Conservation (phyloP, 78 protist genomes). For the Isochrysis galbana region DNA sequence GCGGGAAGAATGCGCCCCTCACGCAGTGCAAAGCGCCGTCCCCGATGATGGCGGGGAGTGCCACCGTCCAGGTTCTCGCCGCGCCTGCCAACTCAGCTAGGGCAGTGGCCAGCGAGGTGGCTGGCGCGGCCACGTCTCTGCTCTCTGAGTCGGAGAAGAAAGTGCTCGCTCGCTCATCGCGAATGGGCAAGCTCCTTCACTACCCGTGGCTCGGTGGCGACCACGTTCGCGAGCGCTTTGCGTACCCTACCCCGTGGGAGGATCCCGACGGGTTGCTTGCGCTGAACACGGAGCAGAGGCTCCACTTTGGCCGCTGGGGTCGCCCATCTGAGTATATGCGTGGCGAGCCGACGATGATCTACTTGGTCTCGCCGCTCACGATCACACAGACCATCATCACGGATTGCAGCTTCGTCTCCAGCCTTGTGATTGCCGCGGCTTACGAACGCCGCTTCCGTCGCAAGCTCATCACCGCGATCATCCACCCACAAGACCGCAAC, state of each 20-base stretch:
- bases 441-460: slow-evolving; percentile 26
- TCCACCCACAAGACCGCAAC: slow-evolving; percentile 44
- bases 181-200: neutral
- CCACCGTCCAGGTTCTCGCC: neutral
- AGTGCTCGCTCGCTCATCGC: neutral
- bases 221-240: neutral
- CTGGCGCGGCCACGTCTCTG: neutral
- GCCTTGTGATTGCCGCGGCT: slow-evolving; percentile 33
- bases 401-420: slow-evolving; percentile 57
- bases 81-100: neutral
- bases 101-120: neutral
- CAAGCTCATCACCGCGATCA: neutral
- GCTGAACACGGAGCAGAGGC: slow-evolving; percentile 2
- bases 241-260: neutral
- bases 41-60: neutral
- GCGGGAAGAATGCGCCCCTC: neutral
- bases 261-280: slow-evolving; percentile 14
- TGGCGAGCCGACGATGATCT: neutral
- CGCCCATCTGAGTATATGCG: slow-evolving; percentile 26
- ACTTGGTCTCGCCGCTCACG: neutral
- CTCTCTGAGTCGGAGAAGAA: neutral
- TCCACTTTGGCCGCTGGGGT: neutral
- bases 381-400: slow-evolving; percentile 43
- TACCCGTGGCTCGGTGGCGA: neutral
- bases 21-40: neutral